Evolutionary conservation across 2,329 filamentous ascomycete genomes (phyloP).

Genomic region (Aspergillus awamori): DNA sequence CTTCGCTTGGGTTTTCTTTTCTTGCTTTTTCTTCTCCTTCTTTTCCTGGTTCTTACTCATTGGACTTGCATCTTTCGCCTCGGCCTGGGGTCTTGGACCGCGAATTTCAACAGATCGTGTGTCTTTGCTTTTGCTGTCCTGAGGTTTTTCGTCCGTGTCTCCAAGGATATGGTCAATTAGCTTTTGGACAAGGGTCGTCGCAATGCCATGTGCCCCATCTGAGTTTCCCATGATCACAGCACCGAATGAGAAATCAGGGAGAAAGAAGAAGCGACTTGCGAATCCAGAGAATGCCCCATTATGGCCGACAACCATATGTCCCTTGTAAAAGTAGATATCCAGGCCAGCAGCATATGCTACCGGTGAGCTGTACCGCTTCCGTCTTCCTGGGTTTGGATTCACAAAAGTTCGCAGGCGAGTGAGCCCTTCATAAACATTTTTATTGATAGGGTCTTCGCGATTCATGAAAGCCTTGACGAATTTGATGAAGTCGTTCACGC

Average conservation of each 20-base stretch:
- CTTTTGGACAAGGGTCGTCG: constrained; percentile 23
- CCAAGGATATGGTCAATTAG: constrained; percentile 29
- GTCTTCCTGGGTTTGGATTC: constrained; percentile 20
- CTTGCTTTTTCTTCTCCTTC: constrained; percentile 9
- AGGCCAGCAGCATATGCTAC: constrained; percentile 29
- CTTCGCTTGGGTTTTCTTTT: constrained; percentile 12
- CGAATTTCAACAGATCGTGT: not conserved
- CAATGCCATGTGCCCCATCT: constrained; percentile 18
- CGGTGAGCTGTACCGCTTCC: constrained; percentile 27
- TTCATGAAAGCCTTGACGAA: constrained; percentile 35
- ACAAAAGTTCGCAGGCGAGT: constrained; percentile 28
- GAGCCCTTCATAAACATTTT: constrained; percentile 28
- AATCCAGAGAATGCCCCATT: constrained; percentile 34
- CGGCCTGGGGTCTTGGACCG: not conserved
- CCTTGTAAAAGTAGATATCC: constrained; percentile 34
- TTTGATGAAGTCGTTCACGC: constrained; percentile 34
- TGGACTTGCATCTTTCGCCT: not conserved
- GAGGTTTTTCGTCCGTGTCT: constrained; percentile 21
- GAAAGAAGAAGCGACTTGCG: constrained; percentile 28
- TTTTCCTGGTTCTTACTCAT: not conserved
- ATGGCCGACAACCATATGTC: constrained; percentile 32
- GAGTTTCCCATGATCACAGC: constrained; percentile 34
- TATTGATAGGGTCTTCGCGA: constrained; percentile 28
- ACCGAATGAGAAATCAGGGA: constrained; percentile 33
- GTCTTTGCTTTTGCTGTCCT: constrained; percentile 19